Percentiles rank a stretch among this genome's conserved stretches.
Conservation (phyloP, 352 stramenopile species). For the Phytophthora ramorum region DNA sequence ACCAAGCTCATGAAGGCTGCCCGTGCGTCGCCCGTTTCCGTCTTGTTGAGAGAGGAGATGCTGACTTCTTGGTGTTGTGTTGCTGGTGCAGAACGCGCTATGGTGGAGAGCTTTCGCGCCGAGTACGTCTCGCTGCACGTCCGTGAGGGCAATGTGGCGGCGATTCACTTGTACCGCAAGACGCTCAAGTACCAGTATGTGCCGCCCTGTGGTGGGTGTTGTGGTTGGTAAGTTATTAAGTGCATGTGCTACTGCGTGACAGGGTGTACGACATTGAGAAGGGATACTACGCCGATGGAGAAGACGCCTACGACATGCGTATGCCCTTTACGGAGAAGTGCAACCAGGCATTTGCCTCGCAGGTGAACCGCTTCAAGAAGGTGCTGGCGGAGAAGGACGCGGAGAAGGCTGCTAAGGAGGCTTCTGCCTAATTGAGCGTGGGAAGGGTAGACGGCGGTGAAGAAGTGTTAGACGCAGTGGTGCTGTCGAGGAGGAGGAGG, state of each 20-base stretch:
- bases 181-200: slow-evolving; percentile 97
- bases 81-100: slow-evolving; percentile 87
- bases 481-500: slow-evolving; percentile 19
- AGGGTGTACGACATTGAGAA: slow-evolving; percentile 98
- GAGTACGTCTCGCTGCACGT: slow-evolving; percentile 99
- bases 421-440: slow-evolving; percentile 25
- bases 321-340: slow-evolving; percentile 94
- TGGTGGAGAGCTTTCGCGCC: slow-evolving; percentile 98
- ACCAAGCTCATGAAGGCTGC: slow-evolving; percentile 98
- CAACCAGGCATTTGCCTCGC: slow-evolving; percentile 84
- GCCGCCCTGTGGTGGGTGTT: not conserved
- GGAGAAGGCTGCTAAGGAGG: slow-evolving; percentile 35
- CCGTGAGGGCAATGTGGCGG: slow-evolving; percentile 97
- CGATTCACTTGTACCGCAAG: slow-evolving; percentile 98
- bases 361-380: slow-evolving; percentile 87
- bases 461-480: slow-evolving; percentile 30
- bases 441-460: slow-evolving; percentile 4
- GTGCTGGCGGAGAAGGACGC: slow-evolving; percentile 75
- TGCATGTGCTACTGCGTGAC: slow-evolving; percentile 4
- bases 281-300: slow-evolving; percentile 99
- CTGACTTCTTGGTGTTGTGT: not conserved
- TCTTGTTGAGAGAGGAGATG: not conserved
- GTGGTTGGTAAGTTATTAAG: not conserved
- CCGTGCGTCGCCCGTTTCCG: slow-evolving; percentile 50
- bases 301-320: slow-evolving; percentile 99